A percentile compares a stretch with the other conserved stretches of the same genome.
Evolutionary conservation across 495 filamentous ascomycete genomes (phyloP).

Genomic region (Xylaria grammica): DNA sequence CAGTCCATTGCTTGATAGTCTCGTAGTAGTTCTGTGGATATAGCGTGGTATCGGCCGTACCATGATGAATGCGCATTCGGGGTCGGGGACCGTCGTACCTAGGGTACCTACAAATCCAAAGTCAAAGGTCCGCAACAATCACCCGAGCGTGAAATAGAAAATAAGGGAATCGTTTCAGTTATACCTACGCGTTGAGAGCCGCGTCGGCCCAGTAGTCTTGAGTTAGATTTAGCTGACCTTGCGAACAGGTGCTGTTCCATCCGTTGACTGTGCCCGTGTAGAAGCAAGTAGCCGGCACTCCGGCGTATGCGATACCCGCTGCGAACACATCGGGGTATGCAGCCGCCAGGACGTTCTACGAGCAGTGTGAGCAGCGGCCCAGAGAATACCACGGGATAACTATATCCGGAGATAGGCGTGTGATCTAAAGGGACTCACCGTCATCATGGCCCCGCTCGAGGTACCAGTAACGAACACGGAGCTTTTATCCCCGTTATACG

Average conservation of each 20-base stretch:
- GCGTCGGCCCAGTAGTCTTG: conserved; percentile 46
- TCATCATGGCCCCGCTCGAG: conserved; percentile 60
- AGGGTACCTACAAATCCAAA: no score
- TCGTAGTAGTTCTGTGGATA: conserved; percentile 53
- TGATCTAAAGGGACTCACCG: conserved; percentile 26
- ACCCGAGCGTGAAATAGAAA: no score
- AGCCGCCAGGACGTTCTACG: conserved; percentile 61
- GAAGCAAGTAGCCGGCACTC: conserved; percentile 65
- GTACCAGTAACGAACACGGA: conserved; percentile 59
- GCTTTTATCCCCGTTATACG: conserved; percentile 54
- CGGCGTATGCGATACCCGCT: conserved; percentile 59
- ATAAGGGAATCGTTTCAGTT: no score
- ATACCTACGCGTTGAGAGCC: conserved; percentile 47
- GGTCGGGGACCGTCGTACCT: conserved; percentile 53
- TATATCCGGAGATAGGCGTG: no score
- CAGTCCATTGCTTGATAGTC: conserved; percentile 57
- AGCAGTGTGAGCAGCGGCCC: neutral
- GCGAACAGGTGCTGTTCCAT: conserved; percentile 48
- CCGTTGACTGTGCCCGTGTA: conserved; percentile 44
- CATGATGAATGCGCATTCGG: conserved; percentile 59
- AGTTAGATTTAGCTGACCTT: conserved; percentile 42
- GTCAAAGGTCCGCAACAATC: no score
- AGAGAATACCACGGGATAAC: no score
- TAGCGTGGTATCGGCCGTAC: conserved; percentile 48
- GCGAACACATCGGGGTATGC: conserved; percentile 63